Percentiles rank a stretch among this genome's conserved stretches.
These are phyloP conservation scores for Pholiota adiposa DNA, from an alignment of 1,284 basidiomycete species.

Conservation along the genomic window DNA sequence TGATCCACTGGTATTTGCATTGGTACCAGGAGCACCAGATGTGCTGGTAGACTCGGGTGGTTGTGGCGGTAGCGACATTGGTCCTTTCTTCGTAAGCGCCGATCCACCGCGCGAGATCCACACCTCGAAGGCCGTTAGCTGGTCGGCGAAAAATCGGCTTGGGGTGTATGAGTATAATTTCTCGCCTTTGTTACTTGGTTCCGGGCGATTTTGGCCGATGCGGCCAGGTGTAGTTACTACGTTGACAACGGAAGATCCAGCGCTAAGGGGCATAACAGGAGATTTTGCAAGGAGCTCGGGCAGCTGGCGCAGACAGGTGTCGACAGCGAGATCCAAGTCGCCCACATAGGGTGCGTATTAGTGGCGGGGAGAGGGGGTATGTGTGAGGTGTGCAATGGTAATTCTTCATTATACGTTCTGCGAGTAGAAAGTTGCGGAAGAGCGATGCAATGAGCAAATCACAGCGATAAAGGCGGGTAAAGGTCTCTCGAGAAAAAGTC, in stretches of 20 bases:
- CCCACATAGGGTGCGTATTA: slow-evolving; percentile 96
- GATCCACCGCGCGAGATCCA: slow-evolving; percentile 95
- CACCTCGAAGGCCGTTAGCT: slow-evolving; percentile 96
- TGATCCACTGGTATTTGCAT: slow-evolving; percentile 2
- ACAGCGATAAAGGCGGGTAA: slow-evolving; percentile 93
- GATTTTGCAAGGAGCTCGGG: slow-evolving; percentile 83
- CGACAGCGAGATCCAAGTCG: slow-evolving; percentile 97
- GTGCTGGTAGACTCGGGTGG: slow-evolving; percentile 23
- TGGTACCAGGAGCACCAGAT: slow-evolving; percentile 1
- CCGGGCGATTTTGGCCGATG: slow-evolving; percentile 34
- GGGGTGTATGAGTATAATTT: slow-evolving; percentile 76
- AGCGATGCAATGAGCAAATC: slow-evolving; percentile 96
- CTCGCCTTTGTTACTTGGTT: slow-evolving; percentile 25
- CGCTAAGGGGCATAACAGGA: slow-evolving; percentile 39
- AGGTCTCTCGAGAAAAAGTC: slow-evolving; percentile 91
- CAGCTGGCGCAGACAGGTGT: slow-evolving; percentile 93
- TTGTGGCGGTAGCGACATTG: slow-evolving; percentile 63
- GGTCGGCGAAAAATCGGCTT: slow-evolving; percentile 96
- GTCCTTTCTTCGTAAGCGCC: slow-evolving; percentile 77
- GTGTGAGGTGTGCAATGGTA: slow-evolving; percentile 98
- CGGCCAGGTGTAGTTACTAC: slow-evolving; percentile 40
- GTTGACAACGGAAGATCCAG: slow-evolving; percentile 16
- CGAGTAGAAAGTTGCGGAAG: slow-evolving; percentile 96
- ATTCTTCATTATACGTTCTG: slow-evolving; percentile 98
- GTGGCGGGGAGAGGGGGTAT: slow-evolving; percentile 91